A percentile compares a stretch with the other conserved stretches of the same genome.
phyloP scores from a whole-genome alignment of 2,329 filamentous ascomycete species.

The Hypoxylon sp. region DNA sequence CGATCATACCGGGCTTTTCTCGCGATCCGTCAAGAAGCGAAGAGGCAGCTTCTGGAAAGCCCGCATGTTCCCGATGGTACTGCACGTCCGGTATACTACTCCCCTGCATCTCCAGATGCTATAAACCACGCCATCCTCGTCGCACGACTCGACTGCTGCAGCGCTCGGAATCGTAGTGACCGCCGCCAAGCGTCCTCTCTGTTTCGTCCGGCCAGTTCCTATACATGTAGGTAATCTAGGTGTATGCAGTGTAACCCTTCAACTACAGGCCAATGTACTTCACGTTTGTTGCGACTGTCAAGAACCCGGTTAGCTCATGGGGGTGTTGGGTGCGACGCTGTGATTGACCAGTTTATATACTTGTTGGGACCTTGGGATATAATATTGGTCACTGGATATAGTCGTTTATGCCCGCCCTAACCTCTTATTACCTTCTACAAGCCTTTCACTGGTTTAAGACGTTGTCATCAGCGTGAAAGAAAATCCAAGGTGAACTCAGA shows the following conservation, averaged over 20 bases:
- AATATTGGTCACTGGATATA: too few species aligned
- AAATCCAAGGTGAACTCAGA: too few species aligned
- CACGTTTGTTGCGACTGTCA: constrained; percentile 12
- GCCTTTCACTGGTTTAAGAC: too few species aligned
- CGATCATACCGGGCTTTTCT: background rate
- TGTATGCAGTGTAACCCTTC: constrained; percentile 25
- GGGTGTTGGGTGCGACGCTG: constrained; percentile 12
- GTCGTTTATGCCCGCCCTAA: too few species aligned
- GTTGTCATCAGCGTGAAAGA: too few species aligned
- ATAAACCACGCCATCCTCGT: constrained; percentile 32
- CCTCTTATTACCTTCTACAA: too few species aligned
- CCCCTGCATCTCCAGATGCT: constrained; percentile 9
- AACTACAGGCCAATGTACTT: constrained; percentile 5
- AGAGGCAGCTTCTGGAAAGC: constrained; percentile 24
- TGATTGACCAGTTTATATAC: too few species aligned
- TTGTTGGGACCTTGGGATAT: constrained; percentile 1
- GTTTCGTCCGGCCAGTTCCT: constrained; percentile 22
- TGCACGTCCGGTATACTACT: constrained; percentile 7
- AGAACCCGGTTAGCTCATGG: constrained; percentile 12
- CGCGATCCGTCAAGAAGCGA: too few species aligned
- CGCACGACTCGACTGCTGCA: constrained; percentile 24
- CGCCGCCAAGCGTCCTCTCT: constrained; percentile 24
- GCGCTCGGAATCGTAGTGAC: constrained; percentile 29
- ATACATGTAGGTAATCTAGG: constrained; percentile 18
- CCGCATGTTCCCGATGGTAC: constrained; percentile 29